These are phyloP conservation scores for Cladosporium sp. DNA, from an alignment of 2,329 filamentous ascomycete species.

Conservation along the genomic window DNA sequence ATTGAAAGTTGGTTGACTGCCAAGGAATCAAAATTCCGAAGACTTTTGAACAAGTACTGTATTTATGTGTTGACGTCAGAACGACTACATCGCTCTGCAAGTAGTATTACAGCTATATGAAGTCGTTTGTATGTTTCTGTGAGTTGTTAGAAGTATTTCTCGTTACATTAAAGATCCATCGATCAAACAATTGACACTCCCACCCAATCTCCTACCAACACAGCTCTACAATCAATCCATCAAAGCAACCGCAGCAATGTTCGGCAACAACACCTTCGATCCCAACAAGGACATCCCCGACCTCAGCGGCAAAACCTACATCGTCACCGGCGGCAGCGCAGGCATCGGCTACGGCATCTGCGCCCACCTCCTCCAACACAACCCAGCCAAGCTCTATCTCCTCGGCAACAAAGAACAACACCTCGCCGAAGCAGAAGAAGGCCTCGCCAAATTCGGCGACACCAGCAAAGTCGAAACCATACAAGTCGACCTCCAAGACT, in stretches of 20 bases:
- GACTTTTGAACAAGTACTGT: too few species aligned
- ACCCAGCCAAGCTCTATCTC: constrained; percentile 49
- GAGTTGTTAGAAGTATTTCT: not conserved
- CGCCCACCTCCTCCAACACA: constrained; percentile 55
- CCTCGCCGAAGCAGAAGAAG: constrained; percentile 46
- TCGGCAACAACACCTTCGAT: constrained; percentile 25
- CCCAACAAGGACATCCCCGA: constrained; percentile 30
- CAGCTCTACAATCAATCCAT: not conserved
- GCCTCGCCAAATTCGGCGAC: constrained; percentile 48
- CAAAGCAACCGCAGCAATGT: constrained; percentile 8
- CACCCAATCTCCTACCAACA: not conserved
- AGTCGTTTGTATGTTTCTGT: not conserved
- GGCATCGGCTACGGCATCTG: constrained; percentile 49
- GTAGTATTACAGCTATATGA: not conserved
- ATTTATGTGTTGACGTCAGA: constrained; percentile 16
- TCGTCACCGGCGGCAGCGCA: constrained; percentile 31
- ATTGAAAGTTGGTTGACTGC: too few species aligned
- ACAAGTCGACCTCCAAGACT: constrained; percentile 49
- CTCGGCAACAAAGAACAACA: constrained; percentile 53
- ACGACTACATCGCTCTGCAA: constrained; percentile 7
- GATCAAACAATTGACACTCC: not conserved
- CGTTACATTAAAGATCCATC: not conserved
- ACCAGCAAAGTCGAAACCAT: constrained; percentile 46
- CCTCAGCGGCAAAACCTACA: constrained; percentile 29
- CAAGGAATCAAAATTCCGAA: too few species aligned